Percentiles rank a stretch among this genome's conserved stretches.
These are phyloP conservation scores for Panus rudis DNA, from an alignment of 768 basidiomycete species.

Conservation along the genomic window DNA sequence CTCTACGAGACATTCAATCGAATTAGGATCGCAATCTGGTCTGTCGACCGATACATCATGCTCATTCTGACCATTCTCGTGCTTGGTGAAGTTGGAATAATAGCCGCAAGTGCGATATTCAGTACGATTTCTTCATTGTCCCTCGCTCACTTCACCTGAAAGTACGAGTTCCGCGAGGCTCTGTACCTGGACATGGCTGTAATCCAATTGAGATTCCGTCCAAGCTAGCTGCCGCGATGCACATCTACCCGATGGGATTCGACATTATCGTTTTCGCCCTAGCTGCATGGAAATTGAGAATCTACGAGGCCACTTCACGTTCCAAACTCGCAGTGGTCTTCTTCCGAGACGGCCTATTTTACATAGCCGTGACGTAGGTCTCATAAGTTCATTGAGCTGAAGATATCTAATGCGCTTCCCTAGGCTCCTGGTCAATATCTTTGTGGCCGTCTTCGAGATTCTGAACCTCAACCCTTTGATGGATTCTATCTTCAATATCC, in stretches of 20 bases:
- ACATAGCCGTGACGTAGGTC: constrained; percentile 74
- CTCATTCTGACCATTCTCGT: constrained; percentile 52
- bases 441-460: constrained; percentile 54
- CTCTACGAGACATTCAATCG: neutral
- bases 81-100: constrained; percentile 64
- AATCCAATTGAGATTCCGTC: constrained; percentile 54
- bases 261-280: constrained; percentile 55
- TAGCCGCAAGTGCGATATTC: neutral
- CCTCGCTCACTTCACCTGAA: constrained; percentile 23
- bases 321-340: constrained; percentile 55
- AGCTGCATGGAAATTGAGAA: constrained; percentile 57
- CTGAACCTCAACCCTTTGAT: constrained; percentile 60
- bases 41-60: constrained; percentile 46
- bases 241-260: constrained; percentile 74
- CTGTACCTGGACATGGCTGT: constrained; percentile 46
- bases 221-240: constrained; percentile 57
- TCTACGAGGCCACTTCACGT: constrained; percentile 23
- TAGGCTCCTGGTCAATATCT: too few species aligned
- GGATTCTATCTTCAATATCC: constrained; percentile 69
- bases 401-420: too few species aligned
- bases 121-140: neutral
- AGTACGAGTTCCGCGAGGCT: constrained; percentile 52
- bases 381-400: too few species aligned
- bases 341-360: constrained; percentile 66
- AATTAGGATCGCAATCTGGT: constrained; percentile 56